Percentiles rank a stretch among this genome's conserved stretches.
Conservation (phyloP, 176 grass and related monocot genomes). For the Thalia dealbata region DNA sequence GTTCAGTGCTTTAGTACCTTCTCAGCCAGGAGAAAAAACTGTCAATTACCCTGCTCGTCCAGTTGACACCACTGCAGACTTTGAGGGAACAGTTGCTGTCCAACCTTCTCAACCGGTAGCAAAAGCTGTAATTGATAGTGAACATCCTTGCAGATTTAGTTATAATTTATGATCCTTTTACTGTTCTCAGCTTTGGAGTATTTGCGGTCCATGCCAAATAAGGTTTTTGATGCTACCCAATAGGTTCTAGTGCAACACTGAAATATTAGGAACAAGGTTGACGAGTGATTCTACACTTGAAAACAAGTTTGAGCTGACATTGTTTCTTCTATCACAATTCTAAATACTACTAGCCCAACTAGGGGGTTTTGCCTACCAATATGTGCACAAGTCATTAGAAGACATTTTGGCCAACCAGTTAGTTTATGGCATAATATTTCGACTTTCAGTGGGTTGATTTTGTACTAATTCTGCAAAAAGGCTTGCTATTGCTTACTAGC, state of each 20-base stretch:
- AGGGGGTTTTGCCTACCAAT: neutral
- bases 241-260: neutral
- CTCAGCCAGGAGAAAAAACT: constrained; percentile 77
- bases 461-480: neutral
- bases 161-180: neutral
- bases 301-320: neutral
- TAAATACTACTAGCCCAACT: neutral
- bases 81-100: constrained; percentile 89
- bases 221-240: neutral
- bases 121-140: constrained; percentile 1
- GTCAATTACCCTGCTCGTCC: constrained; percentile 79
- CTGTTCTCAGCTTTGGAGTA: neutral
- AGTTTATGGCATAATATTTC: too few species aligned
- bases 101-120: constrained; percentile 85
- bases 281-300: neutral
- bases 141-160: constrained; percentile 7
- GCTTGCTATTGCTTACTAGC: neutral
- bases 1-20: constrained; percentile 65
- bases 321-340: neutral
- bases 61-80: constrained; percentile 84
- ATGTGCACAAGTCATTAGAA: neutral
- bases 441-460: too few species aligned
- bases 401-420: too few species aligned
- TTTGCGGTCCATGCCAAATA: neutral
- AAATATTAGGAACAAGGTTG: neutral